phyloP scores from a whole-genome alignment of 106 monocot genomes.

The Amphibolis antarctica region DNA sequence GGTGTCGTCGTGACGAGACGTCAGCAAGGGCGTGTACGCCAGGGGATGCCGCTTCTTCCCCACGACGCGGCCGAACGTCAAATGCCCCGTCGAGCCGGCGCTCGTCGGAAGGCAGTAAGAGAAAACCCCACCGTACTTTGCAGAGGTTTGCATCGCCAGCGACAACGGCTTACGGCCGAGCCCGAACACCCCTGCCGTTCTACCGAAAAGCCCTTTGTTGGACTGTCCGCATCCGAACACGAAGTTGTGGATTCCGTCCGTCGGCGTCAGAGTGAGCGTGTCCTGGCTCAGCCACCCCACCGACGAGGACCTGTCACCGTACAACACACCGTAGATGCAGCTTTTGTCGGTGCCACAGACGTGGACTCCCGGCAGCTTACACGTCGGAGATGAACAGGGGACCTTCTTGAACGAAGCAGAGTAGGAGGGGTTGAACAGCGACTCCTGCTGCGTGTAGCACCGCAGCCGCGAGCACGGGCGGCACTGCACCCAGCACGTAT shows the following conservation, averaged over 20 bases:
- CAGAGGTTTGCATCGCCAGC: constrained; percentile 2
- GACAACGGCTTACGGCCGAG: constrained; percentile 6
- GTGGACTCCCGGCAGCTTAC: background rate
- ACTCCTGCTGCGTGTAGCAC: constrained; percentile 9
- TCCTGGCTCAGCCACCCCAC: constrained; percentile 9
- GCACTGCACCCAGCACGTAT: constrained; percentile 16
- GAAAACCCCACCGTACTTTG: background rate
- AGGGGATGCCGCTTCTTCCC: too few species aligned
- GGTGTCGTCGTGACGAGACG: background rate
- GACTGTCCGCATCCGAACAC: constrained; percentile 20
- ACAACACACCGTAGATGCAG: constrained; percentile 8
- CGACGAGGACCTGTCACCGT: constrained; percentile 11
- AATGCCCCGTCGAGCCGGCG: constrained; percentile 5
- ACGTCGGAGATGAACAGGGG: constrained; percentile 2
- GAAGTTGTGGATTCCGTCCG: constrained; percentile 6
- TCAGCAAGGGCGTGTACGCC: background rate
- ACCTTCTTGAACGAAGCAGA: constrained; percentile 7
- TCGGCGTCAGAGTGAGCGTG: constrained; percentile 2
- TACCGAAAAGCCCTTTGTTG: constrained; percentile 9
- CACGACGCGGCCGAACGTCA: background rate
- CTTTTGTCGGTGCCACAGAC: background rate
- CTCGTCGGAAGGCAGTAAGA: constrained; percentile 17
- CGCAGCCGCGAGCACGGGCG: background rate
- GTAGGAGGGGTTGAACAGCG: constrained; percentile 11
- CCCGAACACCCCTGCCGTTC: constrained; percentile 8